phyloP scores from a whole-genome alignment of 495 filamentous ascomycete genomes.

The Xylaria nigripes region DNA sequence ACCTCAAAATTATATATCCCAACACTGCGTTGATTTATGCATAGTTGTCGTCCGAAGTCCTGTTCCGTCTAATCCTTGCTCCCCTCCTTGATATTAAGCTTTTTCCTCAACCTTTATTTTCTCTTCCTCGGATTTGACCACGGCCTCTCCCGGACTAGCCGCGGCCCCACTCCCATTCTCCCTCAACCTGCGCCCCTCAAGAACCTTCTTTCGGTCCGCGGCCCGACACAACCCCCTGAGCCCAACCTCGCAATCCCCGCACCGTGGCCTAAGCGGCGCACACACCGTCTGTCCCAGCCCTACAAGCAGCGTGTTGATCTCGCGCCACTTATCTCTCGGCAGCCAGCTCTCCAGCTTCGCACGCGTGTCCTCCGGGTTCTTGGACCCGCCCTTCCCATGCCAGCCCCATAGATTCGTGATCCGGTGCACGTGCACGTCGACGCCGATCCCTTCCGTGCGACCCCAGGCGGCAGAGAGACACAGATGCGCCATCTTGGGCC shows the following conservation, averaged over 20 bases:
- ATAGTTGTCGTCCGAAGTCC: too few relatives aligned
- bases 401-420: conserved; percentile 97
- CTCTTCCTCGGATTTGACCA: conserved; percentile 20
- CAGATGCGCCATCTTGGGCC: conserved; percentile 95
- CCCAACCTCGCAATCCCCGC: conserved; percentile 75
- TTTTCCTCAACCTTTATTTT: conserved; percentile 25
- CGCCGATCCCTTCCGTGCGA: conserved; percentile 53
- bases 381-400: conserved; percentile 55
- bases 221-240: conserved; percentile 66
- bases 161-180: conserved; percentile 15
- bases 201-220: conserved; percentile 51
- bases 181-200: conserved; percentile 33
- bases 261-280: conserved; percentile 67
- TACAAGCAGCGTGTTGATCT: conserved; percentile 88
- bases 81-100: conserved; percentile 16
- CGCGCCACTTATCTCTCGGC: conserved; percentile 81
- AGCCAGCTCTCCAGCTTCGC: conserved; percentile 72
- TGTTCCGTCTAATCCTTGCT: too few relatives aligned
- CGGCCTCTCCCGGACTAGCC: conserved; percentile 15
- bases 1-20: too few relatives aligned
- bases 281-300: conserved; percentile 85
- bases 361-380: conserved; percentile 79
- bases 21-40: too few relatives aligned
- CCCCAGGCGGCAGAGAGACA: conserved; percentile 66
- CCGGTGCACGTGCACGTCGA: conserved; percentile 67